Base-by-base conservation (phyloP, 257 asterid genomes). In the Solanum pinnatisectum region DNA sequence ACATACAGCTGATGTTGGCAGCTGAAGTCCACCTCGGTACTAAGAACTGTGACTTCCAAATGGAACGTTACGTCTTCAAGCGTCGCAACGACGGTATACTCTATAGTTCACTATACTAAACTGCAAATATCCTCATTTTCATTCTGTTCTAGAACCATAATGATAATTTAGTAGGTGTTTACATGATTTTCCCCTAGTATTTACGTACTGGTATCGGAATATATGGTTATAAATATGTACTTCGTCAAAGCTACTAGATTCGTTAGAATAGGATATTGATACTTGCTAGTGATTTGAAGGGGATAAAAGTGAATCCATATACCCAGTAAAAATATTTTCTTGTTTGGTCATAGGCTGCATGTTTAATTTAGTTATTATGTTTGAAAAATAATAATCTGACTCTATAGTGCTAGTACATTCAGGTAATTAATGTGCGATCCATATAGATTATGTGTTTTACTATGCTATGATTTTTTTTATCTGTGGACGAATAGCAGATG, bases 21-120 rank as follows among this genome's bases (percentile, higher is more conserved):
- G 85, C 85, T 46, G 85, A 82, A 82, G 85, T 82, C 27, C 85
- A 82, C 44, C 85, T 82, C 42, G 85, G 85, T 10, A 82, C 70
- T 46, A 49, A 82, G 70, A 82, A 82, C 30, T 81, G 85, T 20
- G 85, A 81, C 68, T 81, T 81, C 42, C 85, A 81, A 81, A 46
- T 81, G 85, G 70, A 46, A 3, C 85, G 85, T 81, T 81, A 81
- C 70, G 68, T 81, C 11, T 81, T 81, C 44, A 81, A 81, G 25
- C 85, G 85, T 10, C 85, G 85, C 20, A 20, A 49, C 42, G 70
- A 81, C 85, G 85, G 85, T 81, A 81, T 30, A 18, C 27, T 81
- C 39, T 25, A 42, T 79, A 25, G 14, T 35, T 79, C 25, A 3
- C 59, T 79, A n/a, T 40, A 39, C 30, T 10, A 4, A 20, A 74